Conservation (phyloP, 2,329 filamentous ascomycete species). For the Sporothrix mexicana region DNA sequence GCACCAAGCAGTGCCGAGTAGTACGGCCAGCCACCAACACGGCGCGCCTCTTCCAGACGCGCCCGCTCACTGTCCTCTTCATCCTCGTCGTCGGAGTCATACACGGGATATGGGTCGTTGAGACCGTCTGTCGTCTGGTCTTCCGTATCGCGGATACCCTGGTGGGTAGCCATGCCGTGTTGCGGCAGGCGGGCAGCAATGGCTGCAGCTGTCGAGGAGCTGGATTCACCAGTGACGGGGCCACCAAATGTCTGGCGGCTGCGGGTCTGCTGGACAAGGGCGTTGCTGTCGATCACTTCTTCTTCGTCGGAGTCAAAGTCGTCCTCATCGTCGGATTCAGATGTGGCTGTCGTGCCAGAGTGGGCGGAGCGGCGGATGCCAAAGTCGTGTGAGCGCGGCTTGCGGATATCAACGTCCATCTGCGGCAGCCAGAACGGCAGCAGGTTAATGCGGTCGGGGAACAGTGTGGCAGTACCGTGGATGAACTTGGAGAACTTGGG, state of each 20-base stretch:
- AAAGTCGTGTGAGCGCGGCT: slow-evolving; percentile 85
- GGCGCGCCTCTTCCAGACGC: slow-evolving; percentile 73
- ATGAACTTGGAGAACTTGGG: slow-evolving; percentile 99
- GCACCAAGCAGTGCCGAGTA: slow-evolving; percentile 63
- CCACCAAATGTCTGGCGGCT: slow-evolving; percentile 30
- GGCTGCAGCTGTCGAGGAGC: slow-evolving; percentile 44
- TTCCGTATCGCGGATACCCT: slow-evolving; percentile 68
- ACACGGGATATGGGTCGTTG: slow-evolving; percentile 80
- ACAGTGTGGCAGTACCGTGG: slow-evolving; percentile 86
- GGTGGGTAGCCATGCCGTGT: slow-evolving; percentile 47
- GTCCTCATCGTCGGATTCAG: slow-evolving; percentile 68
- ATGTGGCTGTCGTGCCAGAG: slow-evolving; percentile 77
- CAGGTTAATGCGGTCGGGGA: slow-evolving; percentile 84
- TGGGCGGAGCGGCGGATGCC: slow-evolving; percentile 84
- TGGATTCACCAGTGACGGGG: slow-evolving; percentile 45
- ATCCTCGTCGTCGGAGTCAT: slow-evolving; percentile 87
- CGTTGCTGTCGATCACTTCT: slow-evolving; percentile 63
- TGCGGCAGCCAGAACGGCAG: slow-evolving; percentile 98
- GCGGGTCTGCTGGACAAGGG: slow-evolving; percentile 48
- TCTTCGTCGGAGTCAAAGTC: slow-evolving; percentile 69
- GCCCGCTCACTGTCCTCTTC: slow-evolving; percentile 56
- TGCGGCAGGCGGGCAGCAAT: slow-evolving; percentile 29
- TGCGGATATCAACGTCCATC: slow-evolving; percentile 97
- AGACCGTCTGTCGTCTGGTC: slow-evolving; percentile 72
- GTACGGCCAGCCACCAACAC: slow-evolving; percentile 78